phyloP scores from a whole-genome alignment of 2,329 filamentous ascomycete genomes.

The Aureobasidium sp. region DNA sequence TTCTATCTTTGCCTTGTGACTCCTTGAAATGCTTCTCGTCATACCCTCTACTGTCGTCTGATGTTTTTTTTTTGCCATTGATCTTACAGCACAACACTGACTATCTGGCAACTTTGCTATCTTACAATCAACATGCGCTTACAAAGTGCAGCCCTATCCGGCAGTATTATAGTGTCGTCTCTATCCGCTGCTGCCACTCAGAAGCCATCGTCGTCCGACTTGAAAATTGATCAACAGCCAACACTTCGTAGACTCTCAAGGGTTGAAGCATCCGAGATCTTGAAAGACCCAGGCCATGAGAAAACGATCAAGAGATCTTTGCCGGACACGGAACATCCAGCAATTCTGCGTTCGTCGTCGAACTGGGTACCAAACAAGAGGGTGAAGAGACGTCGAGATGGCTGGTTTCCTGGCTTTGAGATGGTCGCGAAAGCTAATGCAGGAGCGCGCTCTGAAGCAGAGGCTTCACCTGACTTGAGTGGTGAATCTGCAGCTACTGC shows the following conservation, averaged over 20 bases:
- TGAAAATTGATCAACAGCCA: neutral
- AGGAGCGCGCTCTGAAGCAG: neutral
- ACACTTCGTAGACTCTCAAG: neutral
- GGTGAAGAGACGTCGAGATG: neutral
- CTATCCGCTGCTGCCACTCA: neutral
- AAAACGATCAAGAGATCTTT: no score
- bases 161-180: neutral
- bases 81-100: neutral
- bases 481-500: neutral
- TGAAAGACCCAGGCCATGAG: no score
- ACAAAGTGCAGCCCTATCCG: neutral
- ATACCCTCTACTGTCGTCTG: neutral
- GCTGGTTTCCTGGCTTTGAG: neutral
- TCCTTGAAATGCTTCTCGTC: neutral
- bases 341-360: neutral
- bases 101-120: neutral
- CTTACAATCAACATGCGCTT: slow-evolving; percentile 1
- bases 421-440: neutral
- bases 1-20: neutral
- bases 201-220: neutral
- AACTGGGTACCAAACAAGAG: neutral
- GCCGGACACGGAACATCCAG: no score
- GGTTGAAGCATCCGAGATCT: neutral
- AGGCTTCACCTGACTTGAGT: neutral
- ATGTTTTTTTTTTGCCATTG: no score